These are phyloP conservation scores for Penicillium soppii DNA, from an alignment of 495 filamentous ascomycete species.

Conservation along the genomic window DNA sequence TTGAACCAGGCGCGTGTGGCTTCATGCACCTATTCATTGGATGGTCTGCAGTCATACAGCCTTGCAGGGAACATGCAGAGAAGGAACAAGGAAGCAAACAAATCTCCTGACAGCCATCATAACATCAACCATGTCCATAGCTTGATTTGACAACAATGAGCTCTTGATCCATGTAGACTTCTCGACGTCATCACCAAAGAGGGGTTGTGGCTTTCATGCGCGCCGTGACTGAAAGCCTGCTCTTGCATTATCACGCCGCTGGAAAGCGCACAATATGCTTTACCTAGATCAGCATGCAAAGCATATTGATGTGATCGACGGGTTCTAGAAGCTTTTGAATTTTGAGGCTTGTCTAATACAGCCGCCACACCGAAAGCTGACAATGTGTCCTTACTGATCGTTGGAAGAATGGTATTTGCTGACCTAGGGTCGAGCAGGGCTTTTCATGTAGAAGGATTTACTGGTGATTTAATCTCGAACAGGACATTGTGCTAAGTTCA, in stretches of 20 bases:
- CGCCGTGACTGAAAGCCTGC: constrained; percentile 1
- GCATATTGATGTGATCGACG: not conserved
- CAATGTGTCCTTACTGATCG: too few relatives aligned
- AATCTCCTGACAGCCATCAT: not conserved
- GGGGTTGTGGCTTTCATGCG: not conserved
- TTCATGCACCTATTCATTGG: not conserved
- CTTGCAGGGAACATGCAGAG: constrained; percentile 9
- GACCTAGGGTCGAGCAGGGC: too few relatives aligned
- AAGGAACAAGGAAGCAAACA: not conserved
- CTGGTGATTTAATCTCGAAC: too few relatives aligned
- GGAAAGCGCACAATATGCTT: not conserved
- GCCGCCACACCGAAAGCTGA: not conserved
- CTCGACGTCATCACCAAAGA: not conserved
- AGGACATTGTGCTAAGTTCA: not conserved
- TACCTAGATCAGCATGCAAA: not conserved
- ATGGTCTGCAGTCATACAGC: not conserved
- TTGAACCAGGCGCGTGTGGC: not conserved
- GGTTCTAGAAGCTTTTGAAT: not conserved
- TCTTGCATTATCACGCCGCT: not conserved
- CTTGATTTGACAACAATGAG: not conserved
- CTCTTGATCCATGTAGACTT: not conserved
- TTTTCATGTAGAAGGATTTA: too few relatives aligned
- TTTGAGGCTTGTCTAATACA: not conserved
- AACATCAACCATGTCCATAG: not conserved
- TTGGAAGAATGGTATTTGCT: too few relatives aligned